Base-by-base conservation (phyloP, 768 basidiomycete species). In the Agaricus blazei region DNA sequence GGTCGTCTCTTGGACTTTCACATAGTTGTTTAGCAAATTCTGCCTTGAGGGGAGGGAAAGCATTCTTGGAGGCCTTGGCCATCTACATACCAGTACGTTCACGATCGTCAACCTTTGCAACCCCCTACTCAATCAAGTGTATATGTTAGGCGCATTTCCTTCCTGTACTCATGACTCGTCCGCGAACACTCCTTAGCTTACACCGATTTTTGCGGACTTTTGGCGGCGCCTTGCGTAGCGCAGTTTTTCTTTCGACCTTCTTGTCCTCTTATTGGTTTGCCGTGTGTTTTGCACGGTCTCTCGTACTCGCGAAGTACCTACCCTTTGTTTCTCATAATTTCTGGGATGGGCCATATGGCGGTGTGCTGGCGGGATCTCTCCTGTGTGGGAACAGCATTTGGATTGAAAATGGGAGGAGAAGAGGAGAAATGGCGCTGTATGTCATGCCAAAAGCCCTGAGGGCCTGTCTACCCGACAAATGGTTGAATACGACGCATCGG, bases 391-490 rank as follows among this genome's bases (percentile, higher is more conserved):
- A 77, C 54, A 90, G 88, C 52, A 89, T 92, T 42, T 89, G 84
- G 82, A 78, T 91, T 27, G 90, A 92, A 64, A 82, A 85, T 57
- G 84, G 83, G 2, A 72, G 74, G 52, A 71, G 90, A 59, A 72
- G 90, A 51, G 87, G 88, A 4, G 90, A 92, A 69, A 88, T 92
- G 72, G 84, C 88, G 0, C 65, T 91, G 29, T 91, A 91, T 62
- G 89, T 90, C 51, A 70, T 91, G 4, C 88, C 90, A 2, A 74
- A 80, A 52, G 89, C 88, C 11, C 58, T 91, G 29, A 73, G 85
- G 43, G 75, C 88, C 0, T 81, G 75, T 51, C 64, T 91, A n/a
- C 79, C 87, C 1, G 70, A 79, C 56, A 63, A 62, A 4, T 84
- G 82, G 79, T 45, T 82, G 24, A 74, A 71, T 56, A 76, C 73